Conservation (phyloP, 306 rosid species). For the Castanea crenata region DNA sequence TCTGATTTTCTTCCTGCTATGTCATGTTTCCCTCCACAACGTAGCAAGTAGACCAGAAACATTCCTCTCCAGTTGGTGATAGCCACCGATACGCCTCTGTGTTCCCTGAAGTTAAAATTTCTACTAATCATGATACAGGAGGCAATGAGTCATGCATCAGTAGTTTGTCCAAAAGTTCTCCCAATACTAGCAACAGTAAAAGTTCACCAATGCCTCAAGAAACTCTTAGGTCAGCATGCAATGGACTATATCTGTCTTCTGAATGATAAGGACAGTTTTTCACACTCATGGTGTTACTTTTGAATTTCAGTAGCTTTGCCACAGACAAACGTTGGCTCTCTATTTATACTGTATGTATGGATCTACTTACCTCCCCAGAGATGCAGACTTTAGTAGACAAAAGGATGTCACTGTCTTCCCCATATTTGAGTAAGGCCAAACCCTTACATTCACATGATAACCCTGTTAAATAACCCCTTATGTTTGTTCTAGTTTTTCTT, state of each 20-base stretch:
- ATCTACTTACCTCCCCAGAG: conserved; percentile 54
- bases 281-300: conserved; percentile 28
- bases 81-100: conserved; percentile 31
- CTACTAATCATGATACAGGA: conserved; percentile 25
- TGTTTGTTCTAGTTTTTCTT: not conserved
- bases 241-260: conserved; percentile 11
- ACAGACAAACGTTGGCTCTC: conserved; percentile 61
- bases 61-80: conserved; percentile 30
- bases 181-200: conserved; percentile 20
- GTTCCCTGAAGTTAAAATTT: conserved; percentile 38
- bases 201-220: conserved; percentile 34
- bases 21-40: conserved; percentile 13
- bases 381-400: conserved; percentile 40
- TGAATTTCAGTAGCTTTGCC: conserved; percentile 47
- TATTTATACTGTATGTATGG: conserved; percentile 63
- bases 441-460: conserved; percentile 5
- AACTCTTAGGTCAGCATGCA: conserved; percentile 34
- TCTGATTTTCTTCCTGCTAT: not conserved
- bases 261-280: conserved; percentile 4
- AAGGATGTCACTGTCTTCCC: conserved; percentile 32
- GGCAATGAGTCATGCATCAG: conserved; percentile 14
- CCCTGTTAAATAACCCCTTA: not conserved
- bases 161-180: conserved; percentile 30
- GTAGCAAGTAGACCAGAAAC: conserved; percentile 19
- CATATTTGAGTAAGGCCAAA: conserved; percentile 45